Base-by-base conservation (phyloP, 352 stramenopile species). In the Phytophthora meadii region DNA sequence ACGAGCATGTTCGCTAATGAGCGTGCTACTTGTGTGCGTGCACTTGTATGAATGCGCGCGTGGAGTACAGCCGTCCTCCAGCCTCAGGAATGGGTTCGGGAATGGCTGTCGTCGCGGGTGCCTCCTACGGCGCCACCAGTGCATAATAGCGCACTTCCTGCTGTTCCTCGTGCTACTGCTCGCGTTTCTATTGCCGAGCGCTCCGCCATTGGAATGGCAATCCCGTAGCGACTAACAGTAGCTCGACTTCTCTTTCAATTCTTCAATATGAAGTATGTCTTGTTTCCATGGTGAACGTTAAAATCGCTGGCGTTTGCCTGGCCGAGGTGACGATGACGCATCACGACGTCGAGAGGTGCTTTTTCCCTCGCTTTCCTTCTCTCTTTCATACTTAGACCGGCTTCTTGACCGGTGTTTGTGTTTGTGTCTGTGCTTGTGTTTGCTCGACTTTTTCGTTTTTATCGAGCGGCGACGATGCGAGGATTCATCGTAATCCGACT, bases 51-150 rank as follows among this genome's bases (percentile, higher is more conserved):
- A 47, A 36, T 14, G 51, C 46, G 36, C 19, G 59, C 44, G 11
- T 83, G 72, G 74, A 86, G 77, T 72, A 42, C 69, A 86, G 77
- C 54, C 71, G 63, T 76, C 57, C 57, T 70, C 55, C 64, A 67
- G 44, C 61, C 60, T 78, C 66, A 44, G 53, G 69, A 25, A 77
- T 81, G 50, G 70, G 72, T 62, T 65, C 66, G 42, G 62, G 66
- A 61, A 73, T 79, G 67, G 66, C 56, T 76, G 70, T 73, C 62
- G 57, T 72, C 48, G 32, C 61, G 66, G 54, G 61, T 76, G 44
- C 70, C 62, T 62, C 42, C 58, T 79, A 79, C 70, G 70, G 70
- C 28, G 9, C 61, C 66, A 54, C 66, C 70, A 46, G 53, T 76
- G 61, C 66, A 70, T 79, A 71, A 79, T 70, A 73, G 54, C 22